Conservation (phyloP, 768 basidiomycete species). For the Tulasnella sp. region DNA sequence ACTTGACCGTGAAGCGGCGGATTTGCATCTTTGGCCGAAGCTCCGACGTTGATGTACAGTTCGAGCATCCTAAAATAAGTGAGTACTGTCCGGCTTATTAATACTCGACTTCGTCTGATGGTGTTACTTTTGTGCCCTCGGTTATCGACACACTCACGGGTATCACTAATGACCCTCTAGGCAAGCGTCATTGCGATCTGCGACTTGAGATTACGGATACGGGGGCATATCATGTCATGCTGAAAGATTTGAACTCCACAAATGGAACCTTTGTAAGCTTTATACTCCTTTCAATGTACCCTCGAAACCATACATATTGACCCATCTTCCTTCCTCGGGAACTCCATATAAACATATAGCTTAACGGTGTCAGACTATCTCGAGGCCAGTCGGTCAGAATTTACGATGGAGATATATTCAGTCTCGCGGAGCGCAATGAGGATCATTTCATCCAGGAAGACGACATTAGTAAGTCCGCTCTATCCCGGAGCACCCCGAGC, state of each 20-base stretch:
- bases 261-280: not conserved
- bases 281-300: not conserved
- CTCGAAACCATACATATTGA: not conserved
- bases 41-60: not conserved
- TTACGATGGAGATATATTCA: not conserved
- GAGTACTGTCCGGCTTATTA: not conserved
- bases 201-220: not conserved
- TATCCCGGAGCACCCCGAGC: not conserved
- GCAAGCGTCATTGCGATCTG: not conserved
- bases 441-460: not conserved
- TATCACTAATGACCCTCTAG: not conserved
- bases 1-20: not conserved
- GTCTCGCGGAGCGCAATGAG: not conserved
- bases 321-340: not conserved
- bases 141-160: not conserved
- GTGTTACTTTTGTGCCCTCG: not conserved
- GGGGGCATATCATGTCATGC: not conserved
- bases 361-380: not conserved
- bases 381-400: not conserved
- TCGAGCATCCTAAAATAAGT: not conserved
- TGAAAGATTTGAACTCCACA: not conserved
- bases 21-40: not conserved
- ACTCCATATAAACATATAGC: not conserved
- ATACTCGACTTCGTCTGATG: not conserved
- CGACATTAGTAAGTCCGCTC: not conserved